Evolutionary conservation across 2,329 filamentous ascomycete genomes (phyloP), one percentile per base, ranked within the genome.

Genomic region (Lecanicillium sp.): DNA sequence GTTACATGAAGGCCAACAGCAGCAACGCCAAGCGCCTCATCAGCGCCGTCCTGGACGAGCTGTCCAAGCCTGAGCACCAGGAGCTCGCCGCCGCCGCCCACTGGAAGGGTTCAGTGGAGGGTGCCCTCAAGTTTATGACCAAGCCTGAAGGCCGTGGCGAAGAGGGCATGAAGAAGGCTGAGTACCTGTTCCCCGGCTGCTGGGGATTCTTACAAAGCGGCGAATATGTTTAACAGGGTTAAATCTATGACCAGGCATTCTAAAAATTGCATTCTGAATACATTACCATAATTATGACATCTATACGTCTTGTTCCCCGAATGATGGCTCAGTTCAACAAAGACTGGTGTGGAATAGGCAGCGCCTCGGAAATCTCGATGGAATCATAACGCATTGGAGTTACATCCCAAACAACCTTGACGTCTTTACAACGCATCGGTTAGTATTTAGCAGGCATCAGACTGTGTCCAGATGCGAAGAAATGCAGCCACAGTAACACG

Each of bases 1-100:
- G 82, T 52, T 88, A 95, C 69, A 98, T 98, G 93, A 85, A 86
- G 64, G 86, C 89, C 56, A 98, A 98, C 68, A 78, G 87, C 44
- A 77, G 84, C 62, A 98, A 97, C 62, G 93, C 93, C 27, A 84
- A 85, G 65, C 76, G 83, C 44, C 84, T 97, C 49, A 84, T 98
- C 27, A 87, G 81, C 29, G 88, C 87, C 26, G 90, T 97, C 37
- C 73, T 98, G 48, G 88, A 97, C 66, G 84, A 90, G 67, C 74
- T 97, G 58, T 83, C 80, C 58, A 84, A 86, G 63, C 77, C 87
- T 51, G 86, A 91, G 62, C 81, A 95, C 67, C 71, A 67, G 47
- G 83, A 91, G 50, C 67, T 93, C 49, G 82, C 96, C 33, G 70
- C 77, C 52, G 93, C 86, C 20, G 91, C 86, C 74, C 89, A 95